phyloP scores from a whole-genome alignment of 1,284 basidiomycete species.

The Trametes pubescens region DNA sequence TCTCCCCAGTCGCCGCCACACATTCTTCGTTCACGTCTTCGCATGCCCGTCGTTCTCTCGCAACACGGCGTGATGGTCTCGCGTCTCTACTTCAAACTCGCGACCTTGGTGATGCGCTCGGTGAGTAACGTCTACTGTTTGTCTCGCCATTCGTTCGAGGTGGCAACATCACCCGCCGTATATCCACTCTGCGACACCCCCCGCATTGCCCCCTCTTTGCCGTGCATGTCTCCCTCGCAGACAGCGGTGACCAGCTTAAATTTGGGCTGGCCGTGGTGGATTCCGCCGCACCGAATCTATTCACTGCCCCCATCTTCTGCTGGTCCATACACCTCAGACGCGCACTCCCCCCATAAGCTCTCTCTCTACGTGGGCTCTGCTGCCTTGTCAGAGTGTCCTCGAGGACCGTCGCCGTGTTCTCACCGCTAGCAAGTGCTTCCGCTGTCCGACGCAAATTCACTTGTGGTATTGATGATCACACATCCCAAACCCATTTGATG shows the following conservation, averaged over 20 bases:
- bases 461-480: constrained; percentile 5
- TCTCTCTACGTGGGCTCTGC: neutral
- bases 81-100: constrained; percentile 18
- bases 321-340: too few relatives aligned
- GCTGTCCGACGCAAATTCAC: neutral
- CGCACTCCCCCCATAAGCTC: neutral
- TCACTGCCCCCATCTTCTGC: neutral
- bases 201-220: neutral
- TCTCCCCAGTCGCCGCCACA: constrained; percentile 31
- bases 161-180: constrained; percentile 8
- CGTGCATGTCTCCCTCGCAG: neutral
- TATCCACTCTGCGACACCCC: constrained; percentile 1
- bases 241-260: neutral
- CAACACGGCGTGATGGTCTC: constrained; percentile 19
- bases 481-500: neutral
- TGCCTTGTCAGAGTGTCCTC: neutral
- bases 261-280: neutral
- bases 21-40: constrained; percentile 36
- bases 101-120: constrained; percentile 23
- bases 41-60: constrained; percentile 37
- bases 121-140: constrained; percentile 18
- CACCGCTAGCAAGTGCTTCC: neutral
- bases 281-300: too few relatives aligned
- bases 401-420: neutral
- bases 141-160: neutral